These are phyloP conservation scores for Colletotrichum simmondsii DNA, from an alignment of 2,329 filamentous ascomycete genomes.

Conservation along the genomic window DNA sequence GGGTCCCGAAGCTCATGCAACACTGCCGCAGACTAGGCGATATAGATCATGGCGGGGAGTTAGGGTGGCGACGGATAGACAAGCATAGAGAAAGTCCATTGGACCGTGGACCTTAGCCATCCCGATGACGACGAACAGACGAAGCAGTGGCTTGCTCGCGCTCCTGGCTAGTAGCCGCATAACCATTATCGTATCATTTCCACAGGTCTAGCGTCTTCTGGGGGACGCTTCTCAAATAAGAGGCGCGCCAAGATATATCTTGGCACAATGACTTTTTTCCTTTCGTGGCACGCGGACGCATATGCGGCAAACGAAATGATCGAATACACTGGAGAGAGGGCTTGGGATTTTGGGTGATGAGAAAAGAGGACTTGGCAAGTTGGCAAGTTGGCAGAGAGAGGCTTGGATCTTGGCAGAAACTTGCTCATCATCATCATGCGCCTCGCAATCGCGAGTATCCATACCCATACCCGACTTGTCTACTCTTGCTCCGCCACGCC, in stretches of 20 bases:
- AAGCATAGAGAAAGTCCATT: constrained; percentile 2
- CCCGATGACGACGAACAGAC: neutral
- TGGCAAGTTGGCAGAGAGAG: neutral
- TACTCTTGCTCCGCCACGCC: neutral
- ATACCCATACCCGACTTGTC: neutral
- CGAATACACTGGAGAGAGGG: neutral
- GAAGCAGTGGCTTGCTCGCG: neutral
- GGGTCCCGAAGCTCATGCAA: neutral
- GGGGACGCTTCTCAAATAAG: neutral
- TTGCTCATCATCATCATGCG: neutral
- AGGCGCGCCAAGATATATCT: constrained; percentile 4
- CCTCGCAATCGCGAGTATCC: neutral
- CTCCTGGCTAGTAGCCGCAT: constrained; percentile 1
- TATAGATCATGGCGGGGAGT: neutral
- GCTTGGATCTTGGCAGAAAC: constrained; percentile 1
- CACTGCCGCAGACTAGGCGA: neutral
- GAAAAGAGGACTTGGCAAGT: neutral
- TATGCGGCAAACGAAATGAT: too few relatives aligned
- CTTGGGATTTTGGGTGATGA: neutral
- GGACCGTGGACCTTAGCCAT: neutral
- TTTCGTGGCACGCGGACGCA: neutral
- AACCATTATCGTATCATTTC: neutral
- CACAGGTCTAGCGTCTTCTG: neutral
- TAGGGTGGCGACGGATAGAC: neutral
- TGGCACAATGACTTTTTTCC: neutral